phyloP scores from a whole-genome alignment of 2,329 filamentous ascomycete genomes.

The Arthrobotrys entomopaga region DNA sequence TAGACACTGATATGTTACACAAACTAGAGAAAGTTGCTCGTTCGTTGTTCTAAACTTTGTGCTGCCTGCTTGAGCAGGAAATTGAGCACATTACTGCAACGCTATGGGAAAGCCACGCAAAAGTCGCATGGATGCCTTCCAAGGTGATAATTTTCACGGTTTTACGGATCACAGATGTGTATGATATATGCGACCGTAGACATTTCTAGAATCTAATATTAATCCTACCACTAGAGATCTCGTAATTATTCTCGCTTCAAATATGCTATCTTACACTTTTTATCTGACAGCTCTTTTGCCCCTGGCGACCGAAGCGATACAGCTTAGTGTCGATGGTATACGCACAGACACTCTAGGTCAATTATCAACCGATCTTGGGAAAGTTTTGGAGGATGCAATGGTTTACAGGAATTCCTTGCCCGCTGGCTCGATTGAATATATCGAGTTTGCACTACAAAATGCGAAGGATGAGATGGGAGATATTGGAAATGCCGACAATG shows the following conservation, averaged over 20 bases:
- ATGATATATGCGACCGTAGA: too few relatives aligned
- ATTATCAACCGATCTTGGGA: constrained; percentile 1
- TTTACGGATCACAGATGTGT: too few relatives aligned
- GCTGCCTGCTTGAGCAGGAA: too few relatives aligned
- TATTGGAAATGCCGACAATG: not conserved
- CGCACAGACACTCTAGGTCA: constrained; percentile 13
- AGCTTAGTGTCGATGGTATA: not conserved
- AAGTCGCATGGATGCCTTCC: too few relatives aligned
- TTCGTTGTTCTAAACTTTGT: too few relatives aligned
- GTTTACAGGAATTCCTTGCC: constrained; percentile 3
- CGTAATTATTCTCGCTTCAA: not conserved
- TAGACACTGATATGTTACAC: too few relatives aligned
- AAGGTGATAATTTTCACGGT: too few relatives aligned
- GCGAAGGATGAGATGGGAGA: constrained; percentile 1
- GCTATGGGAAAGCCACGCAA: too few relatives aligned
- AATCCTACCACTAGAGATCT: too few relatives aligned
- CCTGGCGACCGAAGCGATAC: not conserved
- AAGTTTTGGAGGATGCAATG: constrained; percentile 1
- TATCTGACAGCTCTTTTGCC: not conserved
- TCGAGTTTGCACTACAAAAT: constrained; percentile 1
- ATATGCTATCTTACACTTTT: not conserved
- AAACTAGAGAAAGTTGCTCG: too few relatives aligned
- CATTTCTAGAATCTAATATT: too few relatives aligned
- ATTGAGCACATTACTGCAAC: too few relatives aligned
- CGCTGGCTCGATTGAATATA: not conserved